Evolutionary conservation across 179 eudicot species (phyloP).

Genomic region (Nepenthes alata): DNA sequence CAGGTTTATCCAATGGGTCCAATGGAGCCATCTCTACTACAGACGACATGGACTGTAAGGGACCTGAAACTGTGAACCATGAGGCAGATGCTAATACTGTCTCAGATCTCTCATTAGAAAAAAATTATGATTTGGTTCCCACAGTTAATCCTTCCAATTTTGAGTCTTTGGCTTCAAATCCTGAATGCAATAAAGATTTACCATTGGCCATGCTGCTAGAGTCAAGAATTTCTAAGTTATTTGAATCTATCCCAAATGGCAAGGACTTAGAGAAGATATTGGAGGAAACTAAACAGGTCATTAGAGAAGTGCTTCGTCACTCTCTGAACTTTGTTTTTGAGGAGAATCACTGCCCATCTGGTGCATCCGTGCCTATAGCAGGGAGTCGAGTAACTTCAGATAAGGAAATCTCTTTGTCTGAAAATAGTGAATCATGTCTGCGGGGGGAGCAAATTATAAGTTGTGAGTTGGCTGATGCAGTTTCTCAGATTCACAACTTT

Average conservation of each 20-base stretch:
- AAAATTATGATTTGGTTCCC: conserved; percentile 14
- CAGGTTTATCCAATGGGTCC: conserved; percentile 39
- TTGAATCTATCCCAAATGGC: conserved; percentile 50
- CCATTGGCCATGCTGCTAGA: conserved; percentile 36
- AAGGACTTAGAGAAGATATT: conserved; percentile 41
- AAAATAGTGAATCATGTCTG: background rate
- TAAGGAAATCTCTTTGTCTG: conserved; percentile 32
- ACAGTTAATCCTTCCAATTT: conserved; percentile 11
- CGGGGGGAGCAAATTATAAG: conserved; percentile 9
- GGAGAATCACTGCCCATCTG: conserved; percentile 25
- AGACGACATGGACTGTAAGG: conserved; percentile 14
- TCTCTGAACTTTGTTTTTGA: conserved; percentile 25
- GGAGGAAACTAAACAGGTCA: conserved; percentile 44
- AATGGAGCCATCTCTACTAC: conserved; percentile 21
- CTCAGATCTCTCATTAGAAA: conserved; percentile 2
- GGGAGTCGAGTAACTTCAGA: conserved; percentile 18
- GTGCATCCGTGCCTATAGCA: conserved; percentile 5
- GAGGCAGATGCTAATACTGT: conserved; percentile 6
- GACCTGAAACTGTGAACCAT: conserved; percentile 17
- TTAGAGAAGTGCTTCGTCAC: conserved; percentile 39
- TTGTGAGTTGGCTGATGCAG: conserved; percentile 41
- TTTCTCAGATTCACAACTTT: conserved; percentile 58
- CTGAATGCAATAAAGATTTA: conserved; percentile 21
- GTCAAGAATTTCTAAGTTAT: conserved; percentile 41
- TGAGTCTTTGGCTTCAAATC: conserved; percentile 9